These are phyloP conservation scores for Phaeophleospora eucalypticola DNA, from an alignment of 2,329 filamentous ascomycete species.

Conservation along the genomic window DNA sequence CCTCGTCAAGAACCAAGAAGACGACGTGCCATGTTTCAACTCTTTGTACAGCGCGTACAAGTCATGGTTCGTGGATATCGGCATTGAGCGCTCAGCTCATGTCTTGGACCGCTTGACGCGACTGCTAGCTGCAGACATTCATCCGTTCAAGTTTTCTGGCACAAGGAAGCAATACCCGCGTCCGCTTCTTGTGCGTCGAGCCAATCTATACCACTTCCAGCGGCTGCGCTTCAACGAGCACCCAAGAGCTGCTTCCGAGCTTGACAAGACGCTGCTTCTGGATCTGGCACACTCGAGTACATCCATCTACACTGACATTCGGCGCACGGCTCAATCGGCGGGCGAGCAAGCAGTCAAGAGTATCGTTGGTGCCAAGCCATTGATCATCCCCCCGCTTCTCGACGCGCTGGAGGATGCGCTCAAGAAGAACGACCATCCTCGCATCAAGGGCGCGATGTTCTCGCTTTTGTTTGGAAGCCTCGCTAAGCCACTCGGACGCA, in stretches of 20 bases:
- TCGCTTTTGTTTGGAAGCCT: constrained; percentile 85
- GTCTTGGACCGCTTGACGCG: constrained; percentile 82
- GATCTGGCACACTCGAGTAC: constrained; percentile 87
- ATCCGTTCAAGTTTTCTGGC: constrained; percentile 91
- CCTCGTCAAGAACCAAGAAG: constrained; percentile 77
- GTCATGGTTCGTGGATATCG: constrained; percentile 96
- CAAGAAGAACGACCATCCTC: constrained; percentile 74
- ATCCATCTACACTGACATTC: constrained; percentile 89
- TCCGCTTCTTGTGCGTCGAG: constrained; percentile 84
- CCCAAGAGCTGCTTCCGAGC: constrained; percentile 79
- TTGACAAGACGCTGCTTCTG: constrained; percentile 79
- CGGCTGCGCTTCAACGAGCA: constrained; percentile 91
- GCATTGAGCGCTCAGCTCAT: constrained; percentile 91
- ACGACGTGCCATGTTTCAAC: constrained; percentile 94
- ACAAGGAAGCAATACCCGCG: constrained; percentile 88
- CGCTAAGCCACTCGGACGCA: constrained; percentile 78
- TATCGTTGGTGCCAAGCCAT: constrained; percentile 77
- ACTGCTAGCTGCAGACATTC: constrained; percentile 79
- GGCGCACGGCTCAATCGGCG: constrained; percentile 86
- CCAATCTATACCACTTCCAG: constrained; percentile 90
- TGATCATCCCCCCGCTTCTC: constrained; percentile 86
- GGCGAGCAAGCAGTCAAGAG: constrained; percentile 91
- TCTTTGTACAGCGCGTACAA: constrained; percentile 87
- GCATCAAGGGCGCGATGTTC: constrained; percentile 93
- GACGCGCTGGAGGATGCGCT: constrained; percentile 74